Evolutionary conservation across 2,329 filamentous ascomycete species (phyloP), one percentile per base, ranked within the genome.

Genomic region (Sporothrix globosa): DNA sequence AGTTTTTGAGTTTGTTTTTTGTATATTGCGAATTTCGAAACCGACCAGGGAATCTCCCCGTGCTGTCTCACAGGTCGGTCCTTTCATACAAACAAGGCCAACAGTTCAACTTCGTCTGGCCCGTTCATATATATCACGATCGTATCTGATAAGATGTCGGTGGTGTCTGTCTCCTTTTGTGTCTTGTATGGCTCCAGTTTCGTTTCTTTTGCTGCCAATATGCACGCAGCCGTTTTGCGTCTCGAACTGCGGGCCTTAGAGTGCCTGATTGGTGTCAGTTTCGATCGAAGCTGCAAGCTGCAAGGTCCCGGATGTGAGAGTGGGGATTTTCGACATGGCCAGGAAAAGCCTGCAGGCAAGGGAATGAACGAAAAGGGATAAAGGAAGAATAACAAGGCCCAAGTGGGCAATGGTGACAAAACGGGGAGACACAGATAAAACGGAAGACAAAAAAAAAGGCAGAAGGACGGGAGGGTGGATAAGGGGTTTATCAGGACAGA

Each of bases 271-370:
- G 65, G 54, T 69, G 54, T 53, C 67, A 53, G 70, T 56, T 58
- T 52, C 68, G 68, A 65, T 68, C 50, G 70, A 65, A 39, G 70
- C 53, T 72, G 68, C 68, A 72, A 68, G 67, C 61, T 72, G 69
- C 69, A 72, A 71, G 71, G 67, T 71, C 69, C 67, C 69, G 67
- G 30, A 34, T 19, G 24, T 50, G 58, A 65, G 56, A 46, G 67
- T 67, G 69, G 69, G 27, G 69, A 63, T 54, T 44, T 6, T 67
- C 21, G 41, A 14, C 34, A 39, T 7, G 56, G 56, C 56, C 34
- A 24, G 39, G n/a, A 63, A 21, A 27, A 11, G n/a, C 39, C 34
- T 61, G 58, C 58, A 61, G 58, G 30, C 5, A 34, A 14, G 56
- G 58, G 39, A 61, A 44, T 39, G 41, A 50, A 34, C 34, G 34